phyloP scores from a whole-genome alignment of 192 early-diverging fungal genomes.

The Piromyces sp. region DNA sequence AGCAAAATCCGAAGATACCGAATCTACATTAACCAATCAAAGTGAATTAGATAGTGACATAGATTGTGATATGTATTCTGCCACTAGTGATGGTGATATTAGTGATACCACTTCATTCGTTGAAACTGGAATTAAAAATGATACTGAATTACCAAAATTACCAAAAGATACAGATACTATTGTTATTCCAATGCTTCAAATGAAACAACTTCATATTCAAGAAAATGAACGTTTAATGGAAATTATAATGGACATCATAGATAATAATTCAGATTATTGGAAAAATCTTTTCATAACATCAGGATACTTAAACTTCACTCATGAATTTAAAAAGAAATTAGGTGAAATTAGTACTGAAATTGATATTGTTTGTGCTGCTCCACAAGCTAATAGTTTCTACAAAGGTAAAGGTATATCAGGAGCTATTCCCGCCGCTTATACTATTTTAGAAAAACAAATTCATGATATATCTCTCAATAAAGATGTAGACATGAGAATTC shows the following conservation, averaged over 20 bases:
- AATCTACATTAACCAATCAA: not conserved
- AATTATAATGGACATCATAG: constrained; percentile 36
- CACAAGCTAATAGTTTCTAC: constrained; percentile 89
- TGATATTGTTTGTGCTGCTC: constrained; percentile 64
- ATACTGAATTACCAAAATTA: not conserved
- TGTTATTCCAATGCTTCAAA: constrained; percentile 68
- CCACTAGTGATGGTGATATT: too few relatives aligned
- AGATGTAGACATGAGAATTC: constrained; percentile 44
- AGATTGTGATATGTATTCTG: too few relatives aligned
- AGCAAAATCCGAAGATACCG: not conserved
- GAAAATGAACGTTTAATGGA: constrained; percentile 59
- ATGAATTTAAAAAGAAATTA: constrained; percentile 41
- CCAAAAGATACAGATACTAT: constrained; percentile 30
- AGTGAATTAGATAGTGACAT: not conserved
- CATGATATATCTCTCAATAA: constrained; percentile 15
- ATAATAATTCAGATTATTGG: constrained; percentile 10
- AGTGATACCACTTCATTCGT: too few relatives aligned
- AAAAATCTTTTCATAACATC: constrained; percentile 60
- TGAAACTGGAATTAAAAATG: not conserved
- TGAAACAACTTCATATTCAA: constrained; percentile 57
- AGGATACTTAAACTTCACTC: constrained; percentile 86
- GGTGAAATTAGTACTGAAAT: constrained; percentile 38
- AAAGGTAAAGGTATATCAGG: constrained; percentile 64
- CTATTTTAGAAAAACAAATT: constrained; percentile 54
- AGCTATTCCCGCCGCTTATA: constrained; percentile 82